A percentile compares a stretch with the other conserved stretches of the same genome.
These are phyloP conservation scores for Cubamyces lactineus DNA, from an alignment of 768 basidiomycete species.

Conservation along the genomic window DNA sequence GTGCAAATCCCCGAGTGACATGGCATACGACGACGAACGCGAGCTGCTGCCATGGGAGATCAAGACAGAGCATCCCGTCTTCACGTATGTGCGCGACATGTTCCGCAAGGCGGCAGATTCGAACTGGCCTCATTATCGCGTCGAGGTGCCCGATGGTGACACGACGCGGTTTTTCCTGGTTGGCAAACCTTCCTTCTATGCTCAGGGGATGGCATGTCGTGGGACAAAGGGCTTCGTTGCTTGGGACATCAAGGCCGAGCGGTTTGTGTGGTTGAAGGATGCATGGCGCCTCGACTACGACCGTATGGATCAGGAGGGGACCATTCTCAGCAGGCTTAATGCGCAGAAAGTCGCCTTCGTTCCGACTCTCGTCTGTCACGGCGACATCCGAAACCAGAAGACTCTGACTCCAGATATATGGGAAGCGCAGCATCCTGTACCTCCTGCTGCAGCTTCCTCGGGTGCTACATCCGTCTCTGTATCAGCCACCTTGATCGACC, in stretches of 20 bases:
- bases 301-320: not conserved
- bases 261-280: not conserved
- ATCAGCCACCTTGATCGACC: not conserved
- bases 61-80: too few species aligned
- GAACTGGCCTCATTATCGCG: too few species aligned
- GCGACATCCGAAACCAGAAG: not conserved
- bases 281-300: not conserved
- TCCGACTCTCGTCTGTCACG: not conserved
- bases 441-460: not conserved
- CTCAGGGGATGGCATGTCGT: slow-evolving; percentile 4
- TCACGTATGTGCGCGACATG: too few species aligned
- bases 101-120: too few species aligned
- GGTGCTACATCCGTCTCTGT: not conserved
- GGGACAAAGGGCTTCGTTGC: slow-evolving; percentile 20
- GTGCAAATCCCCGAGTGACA: too few species aligned
- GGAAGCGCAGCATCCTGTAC: not conserved
- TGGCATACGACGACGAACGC: too few species aligned
- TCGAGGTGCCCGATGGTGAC: too few species aligned
- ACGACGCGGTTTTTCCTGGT: too few species aligned
- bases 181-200: too few species aligned
- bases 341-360: not conserved
- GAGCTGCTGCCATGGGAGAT: too few species aligned
- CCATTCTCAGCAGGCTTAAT: not conserved
- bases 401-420: not conserved
- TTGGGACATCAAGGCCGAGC: not conserved